phyloP scores from a whole-genome alignment of 306 rosid species.

The Acacia confusa region DNA sequence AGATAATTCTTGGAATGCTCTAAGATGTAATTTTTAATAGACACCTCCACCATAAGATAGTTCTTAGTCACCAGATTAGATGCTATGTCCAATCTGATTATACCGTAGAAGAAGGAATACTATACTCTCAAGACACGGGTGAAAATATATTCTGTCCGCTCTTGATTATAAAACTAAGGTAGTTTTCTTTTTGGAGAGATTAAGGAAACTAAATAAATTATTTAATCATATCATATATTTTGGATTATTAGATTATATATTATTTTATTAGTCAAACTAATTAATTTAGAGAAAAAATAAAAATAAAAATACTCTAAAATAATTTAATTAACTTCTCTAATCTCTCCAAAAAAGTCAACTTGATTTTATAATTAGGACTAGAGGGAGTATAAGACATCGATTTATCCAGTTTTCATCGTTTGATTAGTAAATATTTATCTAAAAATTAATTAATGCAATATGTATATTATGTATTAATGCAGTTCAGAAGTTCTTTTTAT shows the following conservation, averaged over 20 bases:
- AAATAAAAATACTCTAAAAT: too few species aligned
- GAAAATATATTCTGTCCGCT: too few species aligned
- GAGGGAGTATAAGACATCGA: not conserved
- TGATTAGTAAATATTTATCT: not conserved
- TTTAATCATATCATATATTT: too few species aligned
- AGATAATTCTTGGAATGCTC: not conserved
- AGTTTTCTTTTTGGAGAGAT: too few species aligned
- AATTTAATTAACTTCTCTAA: too few species aligned
- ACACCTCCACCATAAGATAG: not conserved
- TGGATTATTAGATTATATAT: too few species aligned
- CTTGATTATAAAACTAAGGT: too few species aligned
- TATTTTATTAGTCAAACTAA: too few species aligned
- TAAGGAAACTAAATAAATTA: too few species aligned
- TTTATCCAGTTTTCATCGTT: not conserved
- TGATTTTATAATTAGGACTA: too few species aligned
- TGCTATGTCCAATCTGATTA: not conserved
- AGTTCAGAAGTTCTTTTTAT: not conserved
- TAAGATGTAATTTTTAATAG: not conserved
- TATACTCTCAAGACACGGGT: not conserved
- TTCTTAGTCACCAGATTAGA: not conserved
- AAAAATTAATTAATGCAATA: not conserved
- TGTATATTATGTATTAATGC: not conserved
- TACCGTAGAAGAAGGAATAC: not conserved
- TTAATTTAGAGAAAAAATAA: too few species aligned
- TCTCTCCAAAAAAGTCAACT: too few species aligned